These are phyloP conservation scores for Colletotrichum sidae DNA, from an alignment of 2,329 filamentous ascomycete species.

Conservation along the genomic window DNA sequence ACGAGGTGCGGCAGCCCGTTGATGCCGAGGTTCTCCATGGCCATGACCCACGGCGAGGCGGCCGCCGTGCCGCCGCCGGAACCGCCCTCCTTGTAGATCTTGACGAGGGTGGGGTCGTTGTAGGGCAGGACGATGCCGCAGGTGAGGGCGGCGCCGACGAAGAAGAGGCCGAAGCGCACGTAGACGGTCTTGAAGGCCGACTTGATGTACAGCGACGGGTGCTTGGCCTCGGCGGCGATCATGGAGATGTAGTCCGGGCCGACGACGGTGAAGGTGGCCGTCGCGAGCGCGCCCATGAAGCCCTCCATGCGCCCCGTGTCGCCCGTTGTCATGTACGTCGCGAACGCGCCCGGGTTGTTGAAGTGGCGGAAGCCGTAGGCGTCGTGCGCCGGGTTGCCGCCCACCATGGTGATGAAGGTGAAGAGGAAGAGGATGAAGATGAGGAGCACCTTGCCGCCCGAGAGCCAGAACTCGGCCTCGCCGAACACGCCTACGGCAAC, in stretches of 20 bases:
- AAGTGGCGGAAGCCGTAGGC: constrained; percentile 40
- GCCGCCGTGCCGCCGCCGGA: constrained; percentile 52
- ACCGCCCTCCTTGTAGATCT: constrained; percentile 67
- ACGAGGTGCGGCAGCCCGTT: constrained; percentile 71
- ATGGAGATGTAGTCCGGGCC: constrained; percentile 75
- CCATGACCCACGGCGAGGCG: constrained; percentile 72
- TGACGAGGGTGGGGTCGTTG: constrained; percentile 67
- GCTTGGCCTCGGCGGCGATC: constrained; percentile 73
- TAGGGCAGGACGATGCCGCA: constrained; percentile 76
- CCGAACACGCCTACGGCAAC: constrained; percentile 54
- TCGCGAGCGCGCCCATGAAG: constrained; percentile 76
- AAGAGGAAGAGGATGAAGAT: constrained; percentile 73
- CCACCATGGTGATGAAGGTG: constrained; percentile 58
- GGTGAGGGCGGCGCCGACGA: constrained; percentile 70
- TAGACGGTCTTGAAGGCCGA: constrained; percentile 69
- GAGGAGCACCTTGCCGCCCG: constrained; percentile 64
- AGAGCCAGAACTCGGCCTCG: constrained; percentile 69
- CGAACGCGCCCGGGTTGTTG: constrained; percentile 34
- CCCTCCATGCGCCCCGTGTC: constrained; percentile 76
- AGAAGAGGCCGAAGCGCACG: constrained; percentile 68
- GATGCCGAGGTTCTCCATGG: constrained; percentile 71
- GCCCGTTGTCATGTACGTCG: constrained; percentile 50
- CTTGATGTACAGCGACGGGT: constrained; percentile 70
- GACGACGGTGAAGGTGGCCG: constrained; percentile 73
- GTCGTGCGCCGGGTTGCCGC: constrained; percentile 41